Conservation (phyloP, 257 asterid genomes). For the Capsicum pubescens region DNA sequence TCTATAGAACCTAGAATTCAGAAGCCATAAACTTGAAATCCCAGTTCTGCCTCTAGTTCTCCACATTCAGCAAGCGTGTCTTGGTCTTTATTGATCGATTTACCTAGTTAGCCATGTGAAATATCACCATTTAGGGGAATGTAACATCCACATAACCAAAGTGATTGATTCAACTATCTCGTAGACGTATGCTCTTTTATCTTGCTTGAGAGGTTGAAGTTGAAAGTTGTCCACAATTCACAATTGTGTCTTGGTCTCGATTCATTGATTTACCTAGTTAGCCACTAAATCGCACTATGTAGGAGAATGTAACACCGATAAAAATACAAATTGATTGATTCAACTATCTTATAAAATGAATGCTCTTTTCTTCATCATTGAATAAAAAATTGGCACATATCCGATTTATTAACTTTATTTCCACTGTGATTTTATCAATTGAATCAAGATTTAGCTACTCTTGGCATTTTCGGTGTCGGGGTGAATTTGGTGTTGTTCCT, state of each 20-base stretch:
- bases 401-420: neutral
- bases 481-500: slow-evolving; percentile 89
- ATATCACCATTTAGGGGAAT: neutral
- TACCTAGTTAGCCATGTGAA: neutral
- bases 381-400: no score
- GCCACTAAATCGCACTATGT: neutral
- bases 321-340: neutral
- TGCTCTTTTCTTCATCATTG: neutral
- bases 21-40: no score
- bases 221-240: no score
- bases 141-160: neutral
- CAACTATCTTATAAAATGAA: neutral
- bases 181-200: no score
- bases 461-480: slow-evolving; percentile 91
- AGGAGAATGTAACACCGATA: neutral
- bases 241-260: neutral
- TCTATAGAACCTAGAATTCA: no score
- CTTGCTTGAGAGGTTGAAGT: no score
- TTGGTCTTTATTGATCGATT: neutral
- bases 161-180: neutral
- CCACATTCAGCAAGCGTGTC: neutral
- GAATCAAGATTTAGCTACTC: slow-evolving; percentile 91
- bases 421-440: slow-evolving; percentile 46
- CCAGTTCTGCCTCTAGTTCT: no score
- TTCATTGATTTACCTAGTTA: neutral